Base-by-base conservation (phyloP, 2,329 filamentous ascomycete genomes). In the Hymenotorrendiella dingleyae region DNA sequence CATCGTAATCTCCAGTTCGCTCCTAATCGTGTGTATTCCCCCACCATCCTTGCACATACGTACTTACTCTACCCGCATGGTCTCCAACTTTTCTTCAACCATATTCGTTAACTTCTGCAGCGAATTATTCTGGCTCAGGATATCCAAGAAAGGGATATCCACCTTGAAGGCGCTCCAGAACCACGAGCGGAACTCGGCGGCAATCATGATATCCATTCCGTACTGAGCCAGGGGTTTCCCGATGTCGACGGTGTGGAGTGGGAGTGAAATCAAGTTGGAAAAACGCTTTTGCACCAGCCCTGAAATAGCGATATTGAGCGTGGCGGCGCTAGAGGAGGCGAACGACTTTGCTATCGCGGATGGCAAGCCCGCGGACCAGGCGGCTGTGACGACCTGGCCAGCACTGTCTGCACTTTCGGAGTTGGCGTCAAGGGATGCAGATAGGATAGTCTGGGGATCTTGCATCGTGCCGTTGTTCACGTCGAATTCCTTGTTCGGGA, bases 151-250 rank as follows among this genome's bases (percentile, higher is more conserved):
- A 7, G 62, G 55, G 3, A 67, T 48, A 38, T 67, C 61, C 3
- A 66, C 50, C 22, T 53, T 55, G 40, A 64, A 61, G 8, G 51
- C 47, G 5, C 51, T 44, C 36, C 54, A 66, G 21, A 67, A 55
- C 62, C 62, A 66, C 0, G 56, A 56, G 12, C 66, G 55, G 34
- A 68, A 62, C 47, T 69, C 67, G 8, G 62, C 56, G 0, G 58
- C 65, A 26, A 69, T 55, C 62, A 69, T 67, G 40, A 62, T 65
- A 46, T 69, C 66, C 12, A 69, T 49, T 6, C 67, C 66, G 44
- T 61, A 68, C 1, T 48, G 39, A 0, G 54, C 38, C 3, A 69
- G 45, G 7, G 61, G 41, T 37, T 54, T 55, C 14, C 40, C 29
- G 3, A 30, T 40, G 4, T 62, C 62, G 0, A 36, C 28, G 9